Conservation (phyloP, 441 rosid genomes). For the Erodium texanum region DNA sequence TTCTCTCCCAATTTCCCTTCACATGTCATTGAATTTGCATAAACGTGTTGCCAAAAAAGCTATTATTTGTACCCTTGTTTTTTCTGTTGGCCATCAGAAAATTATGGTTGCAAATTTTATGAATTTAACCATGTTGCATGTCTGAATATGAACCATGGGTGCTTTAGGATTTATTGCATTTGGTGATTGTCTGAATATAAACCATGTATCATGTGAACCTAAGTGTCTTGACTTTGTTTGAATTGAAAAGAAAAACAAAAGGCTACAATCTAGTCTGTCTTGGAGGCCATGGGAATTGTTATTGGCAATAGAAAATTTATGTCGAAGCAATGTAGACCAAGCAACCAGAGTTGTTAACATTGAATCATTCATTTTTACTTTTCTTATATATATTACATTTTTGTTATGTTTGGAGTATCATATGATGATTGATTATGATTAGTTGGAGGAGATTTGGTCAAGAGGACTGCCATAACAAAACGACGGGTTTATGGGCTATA, state of each 20-base stretch:
- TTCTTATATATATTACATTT: not conserved
- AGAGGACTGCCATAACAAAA: conserved; percentile 4
- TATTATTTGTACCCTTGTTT: conserved; percentile 16
- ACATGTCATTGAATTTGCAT: too few relatives aligned
- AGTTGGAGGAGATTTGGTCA: conserved; percentile 13
- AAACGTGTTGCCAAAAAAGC: conserved; percentile 1
- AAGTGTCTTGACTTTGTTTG: not conserved
- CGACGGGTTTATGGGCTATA: conserved; percentile 23
- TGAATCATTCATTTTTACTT: conserved; percentile 5
- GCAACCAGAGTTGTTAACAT: not conserved
- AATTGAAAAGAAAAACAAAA: too few relatives aligned
- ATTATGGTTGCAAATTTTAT: too few relatives aligned
- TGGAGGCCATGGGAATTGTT: not conserved
- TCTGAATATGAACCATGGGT: not conserved
- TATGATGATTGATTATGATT: conserved; percentile 5
- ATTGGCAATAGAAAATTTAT: not conserved
- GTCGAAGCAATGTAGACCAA: not conserved
- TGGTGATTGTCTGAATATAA: not conserved
- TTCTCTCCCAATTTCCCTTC: too few relatives aligned
- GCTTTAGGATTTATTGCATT: not conserved
- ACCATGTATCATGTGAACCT: not conserved
- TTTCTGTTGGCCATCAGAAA: not conserved
- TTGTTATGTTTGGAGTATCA: conserved; percentile 12
- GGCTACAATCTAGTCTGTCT: too few relatives aligned
- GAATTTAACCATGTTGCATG: not conserved